Evolutionary conservation across 495 filamentous ascomycete species (phyloP).

Genomic region (Halenospora varia): DNA sequence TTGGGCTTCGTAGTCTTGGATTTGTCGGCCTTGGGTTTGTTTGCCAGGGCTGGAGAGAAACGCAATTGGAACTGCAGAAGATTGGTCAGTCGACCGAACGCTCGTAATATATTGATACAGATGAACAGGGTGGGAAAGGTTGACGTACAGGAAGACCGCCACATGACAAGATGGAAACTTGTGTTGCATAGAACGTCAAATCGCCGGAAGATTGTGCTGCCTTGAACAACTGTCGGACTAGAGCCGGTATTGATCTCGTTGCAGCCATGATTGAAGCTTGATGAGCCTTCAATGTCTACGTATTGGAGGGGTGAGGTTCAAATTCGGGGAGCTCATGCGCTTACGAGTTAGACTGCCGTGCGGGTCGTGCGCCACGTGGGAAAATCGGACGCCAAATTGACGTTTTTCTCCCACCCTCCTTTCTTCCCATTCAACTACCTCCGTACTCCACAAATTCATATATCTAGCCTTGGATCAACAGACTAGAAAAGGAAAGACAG

Average conservation of each 20-base stretch:
- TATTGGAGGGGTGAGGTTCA: neutral
- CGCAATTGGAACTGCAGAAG: conserved; percentile 64
- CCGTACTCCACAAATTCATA: no score
- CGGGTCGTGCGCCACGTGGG: neutral
- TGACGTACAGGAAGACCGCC: conserved; percentile 18
- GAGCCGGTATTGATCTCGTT: conserved; percentile 14
- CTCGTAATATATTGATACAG: neutral
- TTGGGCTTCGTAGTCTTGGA: conserved; percentile 46
- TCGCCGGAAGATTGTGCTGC: conserved; percentile 20
- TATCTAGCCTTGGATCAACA: no score
- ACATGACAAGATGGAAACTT: conserved; percentile 18
- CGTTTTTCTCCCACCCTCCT: no score
- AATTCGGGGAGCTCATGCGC: neutral
- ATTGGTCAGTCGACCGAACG: neutral
- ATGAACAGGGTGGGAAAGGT: neutral
- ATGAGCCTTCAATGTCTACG: neutral
- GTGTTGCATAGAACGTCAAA: conserved; percentile 22
- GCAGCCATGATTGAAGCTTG: neutral
- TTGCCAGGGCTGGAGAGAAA: conserved; percentile 70
- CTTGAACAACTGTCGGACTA: conserved; percentile 20
- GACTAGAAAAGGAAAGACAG: no score
- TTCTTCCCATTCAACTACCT: no score
- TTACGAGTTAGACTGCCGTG: neutral
- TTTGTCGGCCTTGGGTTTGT: conserved; percentile 61
- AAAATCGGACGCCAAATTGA: no score